Percentiles rank a stretch among this genome's conserved stretches.
These are phyloP conservation scores for Microstegium vimineum DNA, from an alignment of 176 grass and related monocot genomes.

Conservation along the genomic window DNA sequence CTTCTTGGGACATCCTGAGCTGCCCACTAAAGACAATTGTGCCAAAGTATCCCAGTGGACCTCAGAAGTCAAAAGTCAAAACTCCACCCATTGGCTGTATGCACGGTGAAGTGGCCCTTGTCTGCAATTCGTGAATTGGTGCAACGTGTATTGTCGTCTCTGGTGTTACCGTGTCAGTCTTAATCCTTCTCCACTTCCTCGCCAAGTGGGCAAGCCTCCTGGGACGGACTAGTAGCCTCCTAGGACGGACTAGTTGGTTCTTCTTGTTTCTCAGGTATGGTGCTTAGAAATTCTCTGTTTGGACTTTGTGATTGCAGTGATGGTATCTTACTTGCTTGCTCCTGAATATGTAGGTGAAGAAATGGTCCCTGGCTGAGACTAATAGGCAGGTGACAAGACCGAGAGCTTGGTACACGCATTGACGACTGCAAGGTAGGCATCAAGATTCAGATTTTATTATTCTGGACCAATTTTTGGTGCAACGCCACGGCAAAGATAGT, in stretches of 20 bases:
- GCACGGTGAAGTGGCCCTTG: constrained; percentile 46
- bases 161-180: background rate
- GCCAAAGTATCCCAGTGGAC: constrained; percentile 33
- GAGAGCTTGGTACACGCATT: constrained; percentile 22
- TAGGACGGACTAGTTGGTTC: no score
- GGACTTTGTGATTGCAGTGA: background rate
- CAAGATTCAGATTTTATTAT: constrained; percentile 32
- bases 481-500: background rate
- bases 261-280: no score
- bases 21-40: constrained; percentile 25
- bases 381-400: constrained; percentile 27
- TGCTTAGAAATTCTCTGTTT: constrained; percentile 12
- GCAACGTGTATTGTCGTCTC: background rate
- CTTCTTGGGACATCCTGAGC: constrained; percentile 36
- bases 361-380: background rate
- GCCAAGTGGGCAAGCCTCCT: background rate
- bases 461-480: constrained; percentile 5
- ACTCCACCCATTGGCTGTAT: constrained; percentile 28
- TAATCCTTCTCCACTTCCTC: constrained; percentile 7
- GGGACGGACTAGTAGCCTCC: no score
- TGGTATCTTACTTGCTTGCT: background rate
- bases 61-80: constrained; percentile 39
- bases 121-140: constrained; percentile 7
- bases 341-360: background rate
- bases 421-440: constrained; percentile 14